Percentiles rank a stretch among this genome's conserved stretches.
Evolutionary conservation across 257 asterid genomes (phyloP).

Genomic region (Capsicum pubescens): DNA sequence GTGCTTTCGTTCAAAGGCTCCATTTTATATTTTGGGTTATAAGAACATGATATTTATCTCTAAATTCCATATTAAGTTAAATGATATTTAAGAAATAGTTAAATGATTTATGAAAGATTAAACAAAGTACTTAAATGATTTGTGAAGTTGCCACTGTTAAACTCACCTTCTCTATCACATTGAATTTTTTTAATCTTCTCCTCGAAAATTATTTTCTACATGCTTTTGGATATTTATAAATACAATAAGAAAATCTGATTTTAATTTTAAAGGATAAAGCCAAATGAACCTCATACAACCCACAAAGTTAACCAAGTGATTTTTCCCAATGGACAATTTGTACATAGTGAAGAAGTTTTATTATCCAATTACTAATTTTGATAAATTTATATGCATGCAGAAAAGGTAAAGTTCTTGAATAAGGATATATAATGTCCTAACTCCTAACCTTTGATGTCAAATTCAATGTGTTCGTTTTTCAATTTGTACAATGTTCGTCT

Average conservation of each 20-base stretch:
- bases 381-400: background rate
- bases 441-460: background rate
- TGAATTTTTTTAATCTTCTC: background rate
- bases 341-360: background rate
- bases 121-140: background rate
- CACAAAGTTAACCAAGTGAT: background rate
- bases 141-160: background rate
- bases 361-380: background rate
- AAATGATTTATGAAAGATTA: background rate
- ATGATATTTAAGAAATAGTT: background rate
- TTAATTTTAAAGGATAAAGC: background rate
- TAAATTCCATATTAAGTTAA: background rate
- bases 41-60: background rate
- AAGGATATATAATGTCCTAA: background rate
- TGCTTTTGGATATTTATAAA: background rate
- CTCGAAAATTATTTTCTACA: background rate
- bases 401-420: background rate
- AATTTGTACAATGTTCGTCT: background rate
- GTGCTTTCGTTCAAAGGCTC: background rate
- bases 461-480: background rate
- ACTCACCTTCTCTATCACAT: slow-evolving; percentile 1
- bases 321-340: background rate
- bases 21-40: background rate
- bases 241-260: background rate
- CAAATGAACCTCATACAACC: background rate